Conservation (phyloP, 441 rosid genomes). For the Euphorbia corollata region DNA sequence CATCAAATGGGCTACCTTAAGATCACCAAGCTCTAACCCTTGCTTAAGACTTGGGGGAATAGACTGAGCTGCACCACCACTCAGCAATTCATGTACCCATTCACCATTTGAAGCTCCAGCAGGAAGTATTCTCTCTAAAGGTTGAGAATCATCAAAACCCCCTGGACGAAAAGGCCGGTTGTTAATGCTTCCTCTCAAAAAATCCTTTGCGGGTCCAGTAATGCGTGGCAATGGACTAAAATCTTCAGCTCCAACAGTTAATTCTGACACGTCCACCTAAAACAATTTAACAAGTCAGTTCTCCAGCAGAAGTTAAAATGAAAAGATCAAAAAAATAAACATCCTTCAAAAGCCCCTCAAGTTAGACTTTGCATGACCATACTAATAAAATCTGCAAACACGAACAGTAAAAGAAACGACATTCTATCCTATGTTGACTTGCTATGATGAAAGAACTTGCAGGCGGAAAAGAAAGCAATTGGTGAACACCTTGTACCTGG, state of each 20-base stretch:
- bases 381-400: not conserved
- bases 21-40: slow-evolving; percentile 76
- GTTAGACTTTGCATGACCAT: not conserved
- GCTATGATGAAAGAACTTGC: slow-evolving; percentile 5
- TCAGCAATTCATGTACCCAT: slow-evolving; percentile 71
- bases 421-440: not conserved
- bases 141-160: slow-evolving; percentile 68
- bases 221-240: slow-evolving; percentile 55
- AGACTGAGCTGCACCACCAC: slow-evolving; percentile 64
- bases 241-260: slow-evolving; percentile 57
- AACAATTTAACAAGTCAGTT: slow-evolving; percentile 34
- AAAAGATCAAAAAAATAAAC: slow-evolving; percentile 3
- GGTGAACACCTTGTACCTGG: slow-evolving; percentile 43
- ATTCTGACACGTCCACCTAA: slow-evolving; percentile 86
- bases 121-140: slow-evolving; percentile 58
- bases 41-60: slow-evolving; percentile 79
- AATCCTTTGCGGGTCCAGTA: slow-evolving; percentile 67
- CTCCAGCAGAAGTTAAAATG: slow-evolving; percentile 27
- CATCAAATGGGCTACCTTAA: slow-evolving; percentile 42
- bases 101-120: slow-evolving; percentile 72
- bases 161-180: slow-evolving; percentile 97
- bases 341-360: slow-evolving; percentile 3
- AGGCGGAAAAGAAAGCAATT: not conserved
- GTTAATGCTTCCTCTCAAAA: slow-evolving; percentile 81
- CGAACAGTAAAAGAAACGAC: not conserved